These are phyloP conservation scores for Russula abietina DNA, from an alignment of 768 basidiomycete species.

Conservation along the genomic window DNA sequence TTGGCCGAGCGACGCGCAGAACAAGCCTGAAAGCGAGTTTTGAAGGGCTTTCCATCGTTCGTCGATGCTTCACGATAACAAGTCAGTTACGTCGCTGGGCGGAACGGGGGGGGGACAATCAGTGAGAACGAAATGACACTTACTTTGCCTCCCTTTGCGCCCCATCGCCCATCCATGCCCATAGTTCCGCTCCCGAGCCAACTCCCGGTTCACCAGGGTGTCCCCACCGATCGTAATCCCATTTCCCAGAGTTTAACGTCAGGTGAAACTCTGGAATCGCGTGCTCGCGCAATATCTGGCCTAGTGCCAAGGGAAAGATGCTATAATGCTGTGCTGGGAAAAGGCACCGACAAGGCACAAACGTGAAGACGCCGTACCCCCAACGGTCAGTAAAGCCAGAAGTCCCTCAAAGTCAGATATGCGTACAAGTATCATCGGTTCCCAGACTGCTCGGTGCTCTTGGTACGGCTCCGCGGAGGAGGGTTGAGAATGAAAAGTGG, in stretches of 20 bases:
- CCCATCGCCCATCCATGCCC: conserved; percentile 85
- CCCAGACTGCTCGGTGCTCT: conserved; percentile 48
- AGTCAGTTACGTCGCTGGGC: background rate
- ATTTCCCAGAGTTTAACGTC: conserved; percentile 84
- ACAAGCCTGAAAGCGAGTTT: conserved; percentile 86
- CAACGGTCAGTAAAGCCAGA: background rate
- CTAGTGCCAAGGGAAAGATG: conserved; percentile 79
- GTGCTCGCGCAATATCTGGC: conserved; percentile 81
- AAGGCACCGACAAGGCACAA: background rate
- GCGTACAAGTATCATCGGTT: conserved; percentile 44
- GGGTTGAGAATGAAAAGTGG: conserved; percentile 72
- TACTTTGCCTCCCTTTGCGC: conserved; percentile 29
- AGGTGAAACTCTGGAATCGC: conserved; percentile 85
- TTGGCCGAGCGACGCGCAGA: conserved; percentile 86
- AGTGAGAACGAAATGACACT: conserved; percentile 33
- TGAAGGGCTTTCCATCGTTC: conserved; percentile 79
- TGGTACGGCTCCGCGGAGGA: conserved; percentile 48
- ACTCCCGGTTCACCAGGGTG: conserved; percentile 71
- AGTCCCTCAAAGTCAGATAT: background rate
- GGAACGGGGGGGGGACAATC: background rate
- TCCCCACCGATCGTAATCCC: conserved; percentile 84
- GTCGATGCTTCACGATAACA: conserved; percentile 46
- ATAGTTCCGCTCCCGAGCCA: conserved; percentile 81
- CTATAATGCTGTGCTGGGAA: conserved; percentile 74
- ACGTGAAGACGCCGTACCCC: background rate